Conservation (phyloP, 148 eudicot genomes). For the Suaeda aralocaspica region DNA sequence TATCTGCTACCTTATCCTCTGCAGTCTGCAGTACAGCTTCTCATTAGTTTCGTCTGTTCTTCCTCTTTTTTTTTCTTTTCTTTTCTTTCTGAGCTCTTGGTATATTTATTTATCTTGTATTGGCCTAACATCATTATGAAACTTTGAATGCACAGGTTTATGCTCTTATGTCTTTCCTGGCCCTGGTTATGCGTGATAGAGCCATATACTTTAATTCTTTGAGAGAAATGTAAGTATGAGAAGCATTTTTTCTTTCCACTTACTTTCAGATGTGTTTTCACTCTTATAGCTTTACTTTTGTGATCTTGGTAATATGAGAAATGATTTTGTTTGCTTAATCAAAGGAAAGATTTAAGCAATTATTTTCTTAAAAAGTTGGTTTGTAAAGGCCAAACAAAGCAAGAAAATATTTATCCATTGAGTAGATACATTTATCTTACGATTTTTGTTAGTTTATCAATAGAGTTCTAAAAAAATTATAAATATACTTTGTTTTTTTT, state of each 20-base stretch:
- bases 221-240: constrained; percentile 80
- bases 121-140: constrained; percentile 8
- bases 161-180: constrained; percentile 85
- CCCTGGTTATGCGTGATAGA: constrained; percentile 61
- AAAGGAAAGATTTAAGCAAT: neutral
- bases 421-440: neutral
- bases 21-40: neutral
- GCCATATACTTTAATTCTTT: constrained; percentile 84
- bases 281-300: neutral
- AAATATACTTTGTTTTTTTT: too few species aligned
- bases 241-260: neutral
- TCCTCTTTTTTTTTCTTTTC: neutral
- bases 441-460: too few species aligned
- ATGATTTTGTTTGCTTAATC: neutral
- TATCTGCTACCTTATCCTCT: too few species aligned
- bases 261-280: neutral
- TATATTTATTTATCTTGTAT: neutral
- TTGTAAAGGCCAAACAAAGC: neutral
- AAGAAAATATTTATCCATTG: neutral
- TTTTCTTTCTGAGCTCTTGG: neutral
- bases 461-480: too few species aligned
- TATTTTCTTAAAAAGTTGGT: neutral
- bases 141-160: constrained; percentile 58
- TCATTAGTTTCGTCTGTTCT: neutral
- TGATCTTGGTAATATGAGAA: neutral